Evolutionary conservation across 139 green algal species (phyloP), one percentile per base, ranked within the genome.

Genomic region (Tetradesmus obliquus): DNA sequence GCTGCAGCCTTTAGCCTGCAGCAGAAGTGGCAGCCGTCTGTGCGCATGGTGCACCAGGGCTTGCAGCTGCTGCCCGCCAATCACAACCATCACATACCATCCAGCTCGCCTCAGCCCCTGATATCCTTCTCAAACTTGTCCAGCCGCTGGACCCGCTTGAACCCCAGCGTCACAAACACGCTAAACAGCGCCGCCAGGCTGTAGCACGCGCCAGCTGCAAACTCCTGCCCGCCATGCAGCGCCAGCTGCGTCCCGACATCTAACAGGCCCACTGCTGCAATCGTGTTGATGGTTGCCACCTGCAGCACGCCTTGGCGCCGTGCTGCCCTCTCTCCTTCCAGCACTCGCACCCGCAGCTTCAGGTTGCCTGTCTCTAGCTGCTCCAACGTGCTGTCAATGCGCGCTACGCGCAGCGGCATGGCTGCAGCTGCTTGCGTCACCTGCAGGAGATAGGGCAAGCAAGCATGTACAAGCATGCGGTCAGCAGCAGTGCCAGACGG

Each of bases 91-190:
- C 32, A 45, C 32, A 45, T 45, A 45, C 32, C 32, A 45, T 45
- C 32, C 66, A 76, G 66, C 24, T 84, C 15, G 5, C 32, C 22
- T 80, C 57, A 88, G 9, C 83, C 82, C 84, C 90, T 53, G n/a
- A 92, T 84, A 7, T 90, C 91, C 92, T 97, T 97, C 91, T 99
- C 97, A 94, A 99, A 99, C 90, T 97, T 97, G 91, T 99, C 97
- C 87, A 99, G 92, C 32, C 94, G 89, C 91, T 97, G 89, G 24
- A 99, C 94, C 2, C 97, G 90, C 85, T 91, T 89, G 24, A 98
- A 92, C 3, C 93, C 93, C 5, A 84, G 84, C 24, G 90, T 32
- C 32, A 97, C 92, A 53, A 97, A 76, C 15, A 94, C 90, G 7
- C 83, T 95, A 92, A 97, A 97, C 71, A 95, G 93, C 2, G 60